Conservation (phyloP, 768 basidiomycete species). For the Panus rudis region DNA sequence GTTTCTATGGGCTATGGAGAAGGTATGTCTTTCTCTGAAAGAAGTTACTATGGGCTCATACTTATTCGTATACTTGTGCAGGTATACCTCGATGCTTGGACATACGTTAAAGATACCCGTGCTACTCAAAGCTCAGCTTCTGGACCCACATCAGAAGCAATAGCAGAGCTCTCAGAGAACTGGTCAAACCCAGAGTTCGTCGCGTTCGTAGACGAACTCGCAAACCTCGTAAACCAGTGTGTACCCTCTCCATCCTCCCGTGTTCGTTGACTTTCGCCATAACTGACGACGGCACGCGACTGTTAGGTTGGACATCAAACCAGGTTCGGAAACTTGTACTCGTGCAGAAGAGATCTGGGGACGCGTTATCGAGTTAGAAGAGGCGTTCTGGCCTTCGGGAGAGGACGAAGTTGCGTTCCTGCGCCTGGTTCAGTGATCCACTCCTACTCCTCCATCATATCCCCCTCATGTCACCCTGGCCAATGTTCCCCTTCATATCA, state of each 20-base stretch:
- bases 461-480: too few species aligned
- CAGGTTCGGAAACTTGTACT: slow-evolving; percentile 27
- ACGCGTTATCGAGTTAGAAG: slow-evolving; percentile 55
- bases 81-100: slow-evolving; percentile 71
- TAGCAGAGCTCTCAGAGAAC: slow-evolving; percentile 47
- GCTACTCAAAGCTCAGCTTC: background rate
- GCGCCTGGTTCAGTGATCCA: background rate
- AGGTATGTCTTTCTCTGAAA: slow-evolving; percentile 32
- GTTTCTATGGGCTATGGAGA: slow-evolving; percentile 78
- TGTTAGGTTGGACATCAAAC: slow-evolving; percentile 29
- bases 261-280: background rate
- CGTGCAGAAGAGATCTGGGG: slow-evolving; percentile 47
- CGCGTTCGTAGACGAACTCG: slow-evolving; percentile 45
- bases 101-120: slow-evolving; percentile 27
- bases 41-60: background rate
- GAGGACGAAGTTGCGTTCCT: slow-evolving; percentile 26
- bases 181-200: slow-evolving; percentile 55
- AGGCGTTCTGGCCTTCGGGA: slow-evolving; percentile 48
- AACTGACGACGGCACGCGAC: background rate
- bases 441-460: background rate
- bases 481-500: too few species aligned
- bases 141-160: slow-evolving; percentile 18
- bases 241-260: background rate
- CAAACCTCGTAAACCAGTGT: slow-evolving; percentile 36
- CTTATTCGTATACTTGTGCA: too few species aligned